phyloP scores from a whole-genome alignment of 148 eudicot species.

The Heliamphora exappendiculata region DNA sequence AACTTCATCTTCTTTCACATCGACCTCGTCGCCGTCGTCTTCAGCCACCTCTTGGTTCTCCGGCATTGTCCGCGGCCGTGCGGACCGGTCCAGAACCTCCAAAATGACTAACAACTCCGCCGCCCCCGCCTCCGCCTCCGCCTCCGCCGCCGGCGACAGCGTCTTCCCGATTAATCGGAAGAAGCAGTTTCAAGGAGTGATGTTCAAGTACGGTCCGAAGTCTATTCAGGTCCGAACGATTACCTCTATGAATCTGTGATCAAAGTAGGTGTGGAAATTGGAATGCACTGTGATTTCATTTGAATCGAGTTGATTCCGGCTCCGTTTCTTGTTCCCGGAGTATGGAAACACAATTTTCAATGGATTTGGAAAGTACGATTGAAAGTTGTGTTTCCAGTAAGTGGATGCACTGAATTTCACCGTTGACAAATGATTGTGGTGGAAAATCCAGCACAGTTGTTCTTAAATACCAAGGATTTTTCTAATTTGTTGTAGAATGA shows the following conservation, averaged over 20 bases:
- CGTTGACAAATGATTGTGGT: background rate
- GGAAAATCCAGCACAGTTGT: background rate
- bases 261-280: background rate
- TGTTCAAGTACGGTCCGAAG: conserved; percentile 86
- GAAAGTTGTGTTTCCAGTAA: background rate
- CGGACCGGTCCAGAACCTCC: conserved; percentile 26
- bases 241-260: background rate
- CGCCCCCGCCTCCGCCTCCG: conserved; percentile 15
- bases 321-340: background rate
- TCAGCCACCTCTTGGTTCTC: conserved; percentile 50
- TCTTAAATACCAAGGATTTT: too few species aligned
- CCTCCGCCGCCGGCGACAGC: conserved; percentile 15
- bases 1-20: conserved; percentile 17
- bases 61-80: conserved; percentile 55
- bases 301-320: background rate
- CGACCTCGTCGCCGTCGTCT: conserved; percentile 11
- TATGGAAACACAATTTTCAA: too few species aligned
- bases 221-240: conserved; percentile 51
- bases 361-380: background rate
- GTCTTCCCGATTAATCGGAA: conserved; percentile 49
- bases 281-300: background rate
- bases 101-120: conserved; percentile 18
- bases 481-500: background rate
- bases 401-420: background rate
- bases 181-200: conserved; percentile 75